Conservation (phyloP, 2,329 filamentous ascomycete genomes). For the Chaetomiaceae sp. region DNA sequence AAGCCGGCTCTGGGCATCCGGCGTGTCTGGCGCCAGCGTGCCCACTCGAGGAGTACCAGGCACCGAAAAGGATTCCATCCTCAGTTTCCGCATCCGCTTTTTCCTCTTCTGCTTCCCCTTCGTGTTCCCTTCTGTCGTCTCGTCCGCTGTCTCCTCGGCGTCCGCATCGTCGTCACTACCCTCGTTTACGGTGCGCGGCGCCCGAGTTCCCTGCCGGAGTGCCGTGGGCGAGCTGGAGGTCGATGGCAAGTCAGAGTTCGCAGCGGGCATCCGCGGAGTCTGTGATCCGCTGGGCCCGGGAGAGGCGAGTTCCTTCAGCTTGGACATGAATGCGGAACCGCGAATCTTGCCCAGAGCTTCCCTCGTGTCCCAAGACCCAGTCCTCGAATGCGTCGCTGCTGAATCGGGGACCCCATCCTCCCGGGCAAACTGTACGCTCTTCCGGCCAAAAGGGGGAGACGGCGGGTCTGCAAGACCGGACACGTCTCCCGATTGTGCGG, state of each 20-base stretch:
- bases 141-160: slow-evolving; percentile 81
- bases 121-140: slow-evolving; percentile 46
- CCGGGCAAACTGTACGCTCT: slow-evolving; percentile 73
- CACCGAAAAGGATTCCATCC: slow-evolving; percentile 54
- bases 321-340: slow-evolving; percentile 67
- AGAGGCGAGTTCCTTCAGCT: slow-evolving; percentile 65
- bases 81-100: slow-evolving; percentile 51
- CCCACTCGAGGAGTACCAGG: slow-evolving; percentile 59
- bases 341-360: slow-evolving; percentile 55
- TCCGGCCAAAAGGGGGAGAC: slow-evolving; percentile 43
- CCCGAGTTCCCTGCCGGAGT: slow-evolving; percentile 36
- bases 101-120: slow-evolving; percentile 58
- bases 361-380: slow-evolving; percentile 63
- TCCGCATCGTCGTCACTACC: slow-evolving; percentile 72
- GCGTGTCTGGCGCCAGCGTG: slow-evolving; percentile 38
- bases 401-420: slow-evolving; percentile 46
- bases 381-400: slow-evolving; percentile 49
- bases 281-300: slow-evolving; percentile 38
- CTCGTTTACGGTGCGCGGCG: slow-evolving; percentile 41
- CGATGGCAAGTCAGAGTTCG: slow-evolving; percentile 34
- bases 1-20: slow-evolving; percentile 42
- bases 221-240: slow-evolving; percentile 45
- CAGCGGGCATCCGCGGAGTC: slow-evolving; percentile 21
- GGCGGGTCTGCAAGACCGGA: slow-evolving; percentile 18
- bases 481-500: slow-evolving; percentile 24